Conservation (phyloP, 345 rosid species). For the Eucalyptus coolabah region DNA sequence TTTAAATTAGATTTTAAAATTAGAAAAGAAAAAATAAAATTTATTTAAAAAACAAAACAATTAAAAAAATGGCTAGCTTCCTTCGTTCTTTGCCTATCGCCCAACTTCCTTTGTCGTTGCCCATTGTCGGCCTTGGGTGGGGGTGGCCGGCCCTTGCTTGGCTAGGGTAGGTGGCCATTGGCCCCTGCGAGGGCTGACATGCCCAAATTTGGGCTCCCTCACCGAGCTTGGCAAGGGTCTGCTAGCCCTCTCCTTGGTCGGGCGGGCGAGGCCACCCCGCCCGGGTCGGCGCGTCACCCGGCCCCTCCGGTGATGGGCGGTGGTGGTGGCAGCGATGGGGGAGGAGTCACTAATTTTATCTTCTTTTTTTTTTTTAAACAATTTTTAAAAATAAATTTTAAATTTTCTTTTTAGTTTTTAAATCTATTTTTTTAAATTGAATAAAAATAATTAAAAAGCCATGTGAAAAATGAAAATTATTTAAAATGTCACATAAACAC, state of each 20-base stretch:
- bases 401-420: too few relatives aligned
- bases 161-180: fast-evolving
- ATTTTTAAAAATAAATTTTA: too few relatives aligned
- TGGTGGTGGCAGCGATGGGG: fast-evolving
- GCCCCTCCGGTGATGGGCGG: fast-evolving
- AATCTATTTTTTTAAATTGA: too few relatives aligned
- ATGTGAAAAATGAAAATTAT: too few relatives aligned
- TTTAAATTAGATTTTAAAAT: too few relatives aligned
- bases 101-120: fast-evolving
- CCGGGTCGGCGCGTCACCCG: fast-evolving
- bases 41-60: too few relatives aligned
- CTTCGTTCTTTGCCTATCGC: too few relatives aligned
- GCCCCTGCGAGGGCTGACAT: fast-evolving
- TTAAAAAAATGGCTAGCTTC: too few relatives aligned
- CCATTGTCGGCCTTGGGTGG: fast-evolving
- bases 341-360: too few relatives aligned
- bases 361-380: too few relatives aligned
- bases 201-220: fast-evolving
- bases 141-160: fast-evolving
- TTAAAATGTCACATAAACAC: fast-evolving
- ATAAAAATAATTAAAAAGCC: too few relatives aligned
- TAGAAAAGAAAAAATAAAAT: fast-evolving
- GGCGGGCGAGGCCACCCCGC: too few relatives aligned
- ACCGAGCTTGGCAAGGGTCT: fast-evolving
- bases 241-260: fast-evolving